Conservation (phyloP, 129 eudicot genomes). For the Logfia minima region DNA sequence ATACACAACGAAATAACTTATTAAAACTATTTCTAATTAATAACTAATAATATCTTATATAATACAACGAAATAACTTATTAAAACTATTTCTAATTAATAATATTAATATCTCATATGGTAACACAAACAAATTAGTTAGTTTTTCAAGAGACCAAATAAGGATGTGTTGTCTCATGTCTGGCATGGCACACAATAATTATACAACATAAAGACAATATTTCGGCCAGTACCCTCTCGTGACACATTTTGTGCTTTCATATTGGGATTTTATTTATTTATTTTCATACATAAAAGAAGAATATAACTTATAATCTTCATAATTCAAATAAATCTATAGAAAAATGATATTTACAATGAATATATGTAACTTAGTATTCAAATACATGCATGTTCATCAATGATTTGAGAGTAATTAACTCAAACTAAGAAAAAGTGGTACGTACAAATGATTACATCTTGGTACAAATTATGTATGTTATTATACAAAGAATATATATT, state of each 20-base stretch:
- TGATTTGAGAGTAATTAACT: too few species aligned
- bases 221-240: slow-evolving; percentile 34
- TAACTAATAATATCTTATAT: neutral
- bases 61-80: too few species aligned
- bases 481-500: neutral
- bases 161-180: slow-evolving; percentile 22
- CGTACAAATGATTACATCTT: neutral
- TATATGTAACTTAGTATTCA: too few species aligned
- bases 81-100: too few species aligned
- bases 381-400: too few species aligned
- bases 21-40: too few species aligned
- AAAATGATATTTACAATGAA: too few species aligned
- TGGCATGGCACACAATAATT: slow-evolving; percentile 27
- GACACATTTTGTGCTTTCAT: slow-evolving; percentile 23
- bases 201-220: slow-evolving; percentile 24
- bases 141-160: slow-evolving; percentile 18
- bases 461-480: neutral
- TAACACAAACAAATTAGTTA: neutral
- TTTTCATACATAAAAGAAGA: too few species aligned
- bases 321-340: too few species aligned
- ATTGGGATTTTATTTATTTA: neutral
- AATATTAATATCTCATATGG: neutral
- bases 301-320: neutral
- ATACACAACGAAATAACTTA: neutral
- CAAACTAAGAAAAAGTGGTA: too few species aligned